phyloP scores from a whole-genome alignment of 331 rosid species.

The Phaseolus coccineus region DNA sequence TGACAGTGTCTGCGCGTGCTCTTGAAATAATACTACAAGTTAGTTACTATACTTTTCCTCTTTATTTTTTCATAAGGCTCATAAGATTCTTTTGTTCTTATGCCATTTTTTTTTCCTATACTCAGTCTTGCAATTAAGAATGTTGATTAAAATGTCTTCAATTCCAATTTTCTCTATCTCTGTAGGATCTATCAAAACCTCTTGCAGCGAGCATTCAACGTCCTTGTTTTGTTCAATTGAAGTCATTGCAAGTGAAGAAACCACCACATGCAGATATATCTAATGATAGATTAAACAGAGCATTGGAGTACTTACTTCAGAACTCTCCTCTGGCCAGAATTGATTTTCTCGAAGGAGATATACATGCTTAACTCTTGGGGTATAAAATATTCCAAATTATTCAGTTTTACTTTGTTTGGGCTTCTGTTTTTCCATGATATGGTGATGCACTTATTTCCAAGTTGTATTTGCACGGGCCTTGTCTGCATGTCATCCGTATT shows the following conservation, averaged over 20 bases:
- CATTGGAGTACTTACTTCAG: conserved; percentile 10
- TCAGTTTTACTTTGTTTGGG: neutral
- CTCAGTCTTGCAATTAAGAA: neutral
- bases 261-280: neutral
- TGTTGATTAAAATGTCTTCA: neutral
- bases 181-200: conserved; percentile 9
- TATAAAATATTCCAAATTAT: neutral
- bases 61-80: neutral
- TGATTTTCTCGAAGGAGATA: neutral
- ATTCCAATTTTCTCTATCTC: neutral
- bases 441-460: neutral
- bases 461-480: neutral
- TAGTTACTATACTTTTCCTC: neutral
- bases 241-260: conserved; percentile 5
- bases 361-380: neutral
- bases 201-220: neutral
- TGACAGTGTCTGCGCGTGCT: neutral
- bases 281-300: neutral
- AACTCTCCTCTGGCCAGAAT: conserved; percentile 4
- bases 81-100: neutral
- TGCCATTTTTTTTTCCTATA: neutral
- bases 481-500: neutral
- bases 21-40: neutral
- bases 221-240: conserved; percentile 34
- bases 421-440: neutral